Percentiles rank a stretch among this genome's conserved stretches.
phyloP scores from a whole-genome alignment of 106 monocot species.

The Amphibolis antarctica region DNA sequence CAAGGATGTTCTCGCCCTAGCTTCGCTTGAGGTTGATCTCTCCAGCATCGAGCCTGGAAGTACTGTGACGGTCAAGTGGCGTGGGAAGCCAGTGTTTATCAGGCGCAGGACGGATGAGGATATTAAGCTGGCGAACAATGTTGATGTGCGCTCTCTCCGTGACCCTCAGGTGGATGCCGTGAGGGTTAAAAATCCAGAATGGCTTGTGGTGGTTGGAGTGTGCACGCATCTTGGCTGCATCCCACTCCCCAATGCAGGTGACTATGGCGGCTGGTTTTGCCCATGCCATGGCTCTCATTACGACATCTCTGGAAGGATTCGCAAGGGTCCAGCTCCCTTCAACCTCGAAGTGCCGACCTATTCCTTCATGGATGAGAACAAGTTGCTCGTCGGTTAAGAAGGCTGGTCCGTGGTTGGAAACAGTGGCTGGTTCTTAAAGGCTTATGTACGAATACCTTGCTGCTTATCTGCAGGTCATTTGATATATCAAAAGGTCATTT shows the following conservation, averaged over 20 bases:
- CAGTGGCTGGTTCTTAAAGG: too few species aligned
- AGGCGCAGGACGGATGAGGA: slow-evolving; percentile 50
- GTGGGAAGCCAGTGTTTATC: slow-evolving; percentile 87
- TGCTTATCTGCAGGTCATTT: too few species aligned
- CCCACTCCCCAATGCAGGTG: slow-evolving; percentile 74
- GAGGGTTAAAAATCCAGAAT: slow-evolving; percentile 71
- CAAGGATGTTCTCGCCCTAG: slow-evolving; percentile 75
- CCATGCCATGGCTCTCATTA: slow-evolving; percentile 87
- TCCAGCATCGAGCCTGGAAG: slow-evolving; percentile 66
- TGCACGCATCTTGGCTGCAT: slow-evolving; percentile 85
- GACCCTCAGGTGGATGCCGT: slow-evolving; percentile 57
- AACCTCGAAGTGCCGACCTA: slow-evolving; percentile 78
- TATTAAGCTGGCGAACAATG: slow-evolving; percentile 57
- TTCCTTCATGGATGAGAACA: slow-evolving; percentile 64
- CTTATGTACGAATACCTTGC: too few species aligned
- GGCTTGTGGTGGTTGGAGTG: slow-evolving; percentile 67
- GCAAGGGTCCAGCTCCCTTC: slow-evolving; percentile 79
- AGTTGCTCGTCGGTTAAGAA: slow-evolving; percentile 53
- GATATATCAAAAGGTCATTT: too few species aligned
- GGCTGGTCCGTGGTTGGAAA: too few species aligned
- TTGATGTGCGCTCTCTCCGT: slow-evolving; percentile 45
- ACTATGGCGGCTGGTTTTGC: slow-evolving; percentile 79
- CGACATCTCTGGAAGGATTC: slow-evolving; percentile 68
- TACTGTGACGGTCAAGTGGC: slow-evolving; percentile 82
- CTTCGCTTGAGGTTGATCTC: slow-evolving; percentile 78